A percentile compares a stretch with the other conserved stretches of the same genome.
Evolutionary conservation across 2,329 filamentous ascomycete species (phyloP).

Genomic region (Colletotrichum sansevieriae): DNA sequence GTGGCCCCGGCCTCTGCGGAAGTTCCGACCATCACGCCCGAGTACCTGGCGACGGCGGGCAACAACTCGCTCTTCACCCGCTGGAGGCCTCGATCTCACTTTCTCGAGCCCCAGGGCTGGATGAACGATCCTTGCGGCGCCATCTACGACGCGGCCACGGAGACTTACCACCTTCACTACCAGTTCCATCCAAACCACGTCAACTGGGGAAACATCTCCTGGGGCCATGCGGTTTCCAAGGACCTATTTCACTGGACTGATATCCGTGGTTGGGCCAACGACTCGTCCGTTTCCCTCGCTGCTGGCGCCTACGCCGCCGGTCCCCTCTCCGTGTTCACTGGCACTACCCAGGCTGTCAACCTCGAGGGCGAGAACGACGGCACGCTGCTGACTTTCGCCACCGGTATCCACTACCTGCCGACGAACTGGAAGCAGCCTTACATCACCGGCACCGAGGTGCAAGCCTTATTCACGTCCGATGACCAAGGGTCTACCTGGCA

Average conservation of each 20-base stretch:
- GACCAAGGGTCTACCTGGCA: slow-evolving; percentile 39
- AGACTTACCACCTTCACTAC: slow-evolving; percentile 75
- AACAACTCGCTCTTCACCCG: slow-evolving; percentile 43
- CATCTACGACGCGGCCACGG: slow-evolving; percentile 66
- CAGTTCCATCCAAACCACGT: slow-evolving; percentile 62
- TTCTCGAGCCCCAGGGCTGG: slow-evolving; percentile 64
- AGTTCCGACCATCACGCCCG: slow-evolving; percentile 34
- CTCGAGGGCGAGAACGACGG: slow-evolving; percentile 37
- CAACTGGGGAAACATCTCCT: slow-evolving; percentile 72
- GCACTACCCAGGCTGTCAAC: slow-evolving; percentile 40
- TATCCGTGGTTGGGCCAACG: slow-evolving; percentile 37
- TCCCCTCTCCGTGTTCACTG: slow-evolving; percentile 38
- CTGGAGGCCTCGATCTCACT: slow-evolving; percentile 55
- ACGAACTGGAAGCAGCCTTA: slow-evolving; percentile 43
- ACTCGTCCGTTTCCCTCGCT: slow-evolving; percentile 39
- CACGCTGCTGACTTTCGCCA: slow-evolving; percentile 39
- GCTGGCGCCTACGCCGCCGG: slow-evolving; percentile 26
- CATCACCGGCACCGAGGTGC: slow-evolving; percentile 39
- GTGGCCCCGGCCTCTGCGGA: slow-evolving; percentile 25
- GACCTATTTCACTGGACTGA: slow-evolving; percentile 72
- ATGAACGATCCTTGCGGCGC: slow-evolving; percentile 77
- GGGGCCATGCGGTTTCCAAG: slow-evolving; percentile 74
- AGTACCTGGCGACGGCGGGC: slow-evolving; percentile 33
- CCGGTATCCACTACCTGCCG: slow-evolving; percentile 39
- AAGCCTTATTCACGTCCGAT: slow-evolving; percentile 35